Evolutionary conservation across 2,329 filamentous ascomycete species (phyloP), one percentile per base, ranked within the genome.

Genomic region (Aureobasidium sp.): DNA sequence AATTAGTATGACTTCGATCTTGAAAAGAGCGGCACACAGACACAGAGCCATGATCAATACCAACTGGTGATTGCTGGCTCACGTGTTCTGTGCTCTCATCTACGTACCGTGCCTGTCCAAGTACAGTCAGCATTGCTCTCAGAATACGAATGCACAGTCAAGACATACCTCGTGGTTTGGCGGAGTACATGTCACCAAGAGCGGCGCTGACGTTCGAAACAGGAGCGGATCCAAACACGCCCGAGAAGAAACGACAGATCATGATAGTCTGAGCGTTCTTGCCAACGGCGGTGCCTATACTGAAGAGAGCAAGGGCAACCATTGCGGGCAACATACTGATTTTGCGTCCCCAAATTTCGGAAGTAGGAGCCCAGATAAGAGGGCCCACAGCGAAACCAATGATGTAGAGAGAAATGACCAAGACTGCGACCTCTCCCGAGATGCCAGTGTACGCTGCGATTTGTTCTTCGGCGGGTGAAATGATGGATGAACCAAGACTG

Each of bases 401-500:
- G 20, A 39, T 44, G 64, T 79, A 82, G 1, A 82, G 70, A 0
- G 79, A 77, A 4, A 82, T 71, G 26, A 72, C 68, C 6, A 82
- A 66, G 2, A 82, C 78, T 2, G 76, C 73, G 10, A 74, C 74
- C 59, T 82, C 78, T 20, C 66, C 62, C 29, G 75, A 75, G 34
- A 82, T 73, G 10, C 72, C 71, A 29, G 78, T 62, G 57, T 82
- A 76, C 36, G 68, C 63, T 1, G 77, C 73, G 41, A 84, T 77
- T 1, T 66, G 70, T 4, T 70, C 52, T 50, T 77, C 74, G 1
- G 79, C 81, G 0, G 81, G 77, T 2, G 80, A 72, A 42, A 80
- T 78, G 62, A 84, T 80, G 20, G 78, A 80, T 6, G 78, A 80
- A 4, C 78, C 81, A 52, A 82, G 67, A 63, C 76, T 79, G 17